These are phyloP conservation scores for Glycine tomentella DNA, from an alignment of 306 rosid species.

Conservation along the genomic window DNA sequence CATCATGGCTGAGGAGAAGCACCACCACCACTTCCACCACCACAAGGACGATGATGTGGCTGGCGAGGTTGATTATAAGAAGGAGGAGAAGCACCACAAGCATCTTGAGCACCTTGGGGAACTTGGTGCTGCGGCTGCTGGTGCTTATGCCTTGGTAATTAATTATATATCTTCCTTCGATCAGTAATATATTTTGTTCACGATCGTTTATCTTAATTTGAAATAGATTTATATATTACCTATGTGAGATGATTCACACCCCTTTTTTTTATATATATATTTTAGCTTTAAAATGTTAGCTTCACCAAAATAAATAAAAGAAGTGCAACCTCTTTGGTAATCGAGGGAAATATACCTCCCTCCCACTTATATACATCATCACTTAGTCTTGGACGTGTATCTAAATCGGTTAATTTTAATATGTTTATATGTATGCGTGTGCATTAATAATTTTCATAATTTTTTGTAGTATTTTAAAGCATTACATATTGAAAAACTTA, in stretches of 20 bases:
- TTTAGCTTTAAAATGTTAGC: background rate
- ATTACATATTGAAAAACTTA: too few relatives aligned
- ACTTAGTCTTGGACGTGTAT: too few relatives aligned
- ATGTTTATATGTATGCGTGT: too few relatives aligned
- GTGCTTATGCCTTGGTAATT: constrained; percentile 77
- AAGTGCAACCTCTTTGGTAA: background rate
- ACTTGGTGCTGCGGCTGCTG: constrained; percentile 65
- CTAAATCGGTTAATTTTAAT: too few relatives aligned
- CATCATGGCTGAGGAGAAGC: constrained; percentile 72
- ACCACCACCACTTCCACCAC: constrained; percentile 56
- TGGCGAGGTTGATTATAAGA: constrained; percentile 57
- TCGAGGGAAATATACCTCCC: too few relatives aligned
- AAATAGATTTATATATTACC: background rate
- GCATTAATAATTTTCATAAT: too few relatives aligned
- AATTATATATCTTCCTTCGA: background rate
- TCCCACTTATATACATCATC: too few relatives aligned
- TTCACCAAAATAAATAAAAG: background rate
- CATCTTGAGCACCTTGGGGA: constrained; percentile 66
- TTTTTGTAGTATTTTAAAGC: background rate
- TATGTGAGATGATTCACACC: background rate
- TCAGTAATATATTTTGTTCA: too few relatives aligned
- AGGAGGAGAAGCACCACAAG: constrained; percentile 84
- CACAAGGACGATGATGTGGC: constrained; percentile 48
- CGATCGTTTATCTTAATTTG: background rate
- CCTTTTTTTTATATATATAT: background rate